Evolutionary conservation across 768 basidiomycete genomes (phyloP), one percentile per base, ranked within the genome.

Genomic region (Tylopilus intermedius): DNA sequence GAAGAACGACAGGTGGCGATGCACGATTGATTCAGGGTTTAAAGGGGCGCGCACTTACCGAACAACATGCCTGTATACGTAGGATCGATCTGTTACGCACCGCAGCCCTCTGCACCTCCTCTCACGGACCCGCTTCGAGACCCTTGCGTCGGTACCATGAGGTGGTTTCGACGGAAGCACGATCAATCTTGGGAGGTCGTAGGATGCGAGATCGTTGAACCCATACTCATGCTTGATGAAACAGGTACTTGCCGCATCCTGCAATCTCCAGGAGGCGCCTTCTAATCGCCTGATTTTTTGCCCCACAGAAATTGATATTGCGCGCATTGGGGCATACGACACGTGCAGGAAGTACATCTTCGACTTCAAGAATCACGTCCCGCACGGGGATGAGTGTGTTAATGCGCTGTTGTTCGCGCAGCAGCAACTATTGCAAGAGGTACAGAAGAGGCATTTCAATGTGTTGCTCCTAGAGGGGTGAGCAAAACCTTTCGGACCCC

Each of bases 131-230:
- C 55, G 37, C 60, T 51, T 30, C 45, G 56, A 52, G 46, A 50
- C 51, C 18, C 18, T 61, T 56, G 45, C 41, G 39, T 58, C 53
- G 54, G 42, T 43, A 18, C 49, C 49, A 68, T 69, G 65, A 62
- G 64, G 62, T 71, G 71, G 56, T 78, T 85, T 59, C 76, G 80
- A 55, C 76, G 80, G 54, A 79, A 75, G 56, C 52, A 47, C 48
- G 79, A 84, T 62, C 71, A 71, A 8, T 79, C 86, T 35, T 90
- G 88, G 88, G 88, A 90, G 71, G 87, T 90, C 39, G 83, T 89
- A 27, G 82, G 82, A 53, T 81, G 75, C 62, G 79, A 78, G 61
- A 68, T 73, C 30, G 79, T 90, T 45, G 78, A 82, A 43, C 82
- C 88, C 24, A 78, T 89, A 13, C 73, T 79, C 15, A 80, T 78